These are phyloP conservation scores for Trichoderma gamsii DNA, from an alignment of 495 filamentous ascomycete genomes.

Conservation along the genomic window DNA sequence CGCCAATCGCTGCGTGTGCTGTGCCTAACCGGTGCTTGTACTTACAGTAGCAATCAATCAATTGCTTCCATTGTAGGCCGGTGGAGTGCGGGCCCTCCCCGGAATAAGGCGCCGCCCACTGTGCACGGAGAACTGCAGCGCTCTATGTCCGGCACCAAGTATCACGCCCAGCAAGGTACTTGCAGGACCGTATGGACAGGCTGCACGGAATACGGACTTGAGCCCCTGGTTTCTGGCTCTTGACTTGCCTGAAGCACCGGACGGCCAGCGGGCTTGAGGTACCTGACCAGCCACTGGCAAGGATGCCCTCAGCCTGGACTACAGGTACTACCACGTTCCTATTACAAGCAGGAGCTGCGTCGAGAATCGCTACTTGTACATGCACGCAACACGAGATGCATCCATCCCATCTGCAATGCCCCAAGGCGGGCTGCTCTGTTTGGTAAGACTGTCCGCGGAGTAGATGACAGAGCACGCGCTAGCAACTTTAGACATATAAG, in stretches of 20 bases:
- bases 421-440: too few relatives aligned
- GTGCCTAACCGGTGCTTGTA: background rate
- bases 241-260: conserved; percentile 12
- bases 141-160: background rate
- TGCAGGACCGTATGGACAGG: background rate
- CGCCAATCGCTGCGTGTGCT: background rate
- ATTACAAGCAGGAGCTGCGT: too few relatives aligned
- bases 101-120: background rate
- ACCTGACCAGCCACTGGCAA: background rate
- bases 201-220: background rate
- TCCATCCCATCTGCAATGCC: too few relatives aligned
- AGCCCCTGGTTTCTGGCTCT: conserved; percentile 7
- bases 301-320: background rate
- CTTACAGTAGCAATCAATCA: too few relatives aligned
- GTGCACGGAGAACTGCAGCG: background rate
- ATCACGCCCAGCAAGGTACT: background rate
- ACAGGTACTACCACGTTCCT: background rate
- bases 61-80: too few relatives aligned
- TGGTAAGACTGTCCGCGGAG: background rate
- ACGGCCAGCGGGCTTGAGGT: background rate
- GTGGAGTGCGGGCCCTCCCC: background rate
- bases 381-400: too few relatives aligned
- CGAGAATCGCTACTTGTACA: too few relatives aligned
- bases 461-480: background rate
- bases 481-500: background rate